Base-by-base conservation (phyloP, 179 eudicot genomes). In the Spinacia oleracea region DNA sequence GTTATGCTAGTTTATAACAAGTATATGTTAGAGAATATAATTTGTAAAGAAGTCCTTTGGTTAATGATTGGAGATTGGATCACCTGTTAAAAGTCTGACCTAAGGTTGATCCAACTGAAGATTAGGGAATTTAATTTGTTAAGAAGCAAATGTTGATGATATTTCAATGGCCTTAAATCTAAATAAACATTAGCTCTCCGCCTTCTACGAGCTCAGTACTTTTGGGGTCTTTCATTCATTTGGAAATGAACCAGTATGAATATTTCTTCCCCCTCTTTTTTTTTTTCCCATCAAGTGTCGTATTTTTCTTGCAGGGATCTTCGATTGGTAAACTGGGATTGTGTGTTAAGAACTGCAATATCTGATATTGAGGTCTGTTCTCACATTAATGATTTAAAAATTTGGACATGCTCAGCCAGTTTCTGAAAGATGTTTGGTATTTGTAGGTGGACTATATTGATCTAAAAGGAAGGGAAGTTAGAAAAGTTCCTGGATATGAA, bases 321-420 rank as follows among this genome's bases (percentile, higher is more conserved):
- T 38, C 90, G 98, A 43, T 81, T 95, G 65, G 98, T 95, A 82
- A 93, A 91, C 82, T 95, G 97, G 98, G 98, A 91, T 77, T 95
- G 98, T 83, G 87, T 88, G 64, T 77, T 95, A 81, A 89, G 92
- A 80, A 95, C 98, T n/a, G 97, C 98, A 58, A 91, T 93, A 81
- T 95, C 98, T 65, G 97, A 93, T 84, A 91, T 95, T 81, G 98
- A 95, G 92, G 98, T 95, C 16, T 70, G 76, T 68, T 69, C 5
- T 58, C 59, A 70, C 18, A 21, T 70, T 53, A 29, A 80, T n/a
- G 69, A 21, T 70, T 14, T 75, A 20, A 5, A 20, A 31, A 76
- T 27, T 27, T 59, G 59, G 56, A 70, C 53, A 38, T 51, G 45
- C 66, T 20, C 23, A 66, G 32, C 31, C 46, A 53, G 23, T 62